Base-by-base conservation (phyloP, 1,284 basidiomycete species). In the Puccinia sorghi region DNA sequence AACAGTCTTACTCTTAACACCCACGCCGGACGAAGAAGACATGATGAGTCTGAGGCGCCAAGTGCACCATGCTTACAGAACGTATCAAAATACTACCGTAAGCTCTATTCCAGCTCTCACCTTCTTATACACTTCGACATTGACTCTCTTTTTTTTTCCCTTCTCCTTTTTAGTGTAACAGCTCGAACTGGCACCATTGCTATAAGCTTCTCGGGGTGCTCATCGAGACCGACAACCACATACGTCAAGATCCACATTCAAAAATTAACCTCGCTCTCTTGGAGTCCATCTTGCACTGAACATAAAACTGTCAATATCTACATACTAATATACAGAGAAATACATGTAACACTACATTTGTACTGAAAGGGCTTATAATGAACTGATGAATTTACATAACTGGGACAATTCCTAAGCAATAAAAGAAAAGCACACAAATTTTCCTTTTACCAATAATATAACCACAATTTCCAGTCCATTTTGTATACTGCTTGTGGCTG, bases 251-350 rank as follows among this genome's bases (percentile, higher is more conserved):
- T 48, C 64, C 64, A 15, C 22, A 48, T 32, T 17, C 25, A 25
- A 67, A 46, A 25, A 67, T 67, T 37, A 67, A 67, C 20, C 25
- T 67, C 17, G 64, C 43, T 17, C n/a, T 67, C 46, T 67, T 67
- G 13, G 64, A 67, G n/a, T 43, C 41, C 8, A 43, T 67, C 12
- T 48, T 67, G 37, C 63, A 66, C n/a, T 66, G 41, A 66, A 39
- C 4, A 66, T 27, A 32, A 32, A 32, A 32, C n/a, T 22, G n/a
- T 20, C 17, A 52, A 52, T 52, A 15, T 11, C 7, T 52, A 52
- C 43, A 46, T 7, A 12, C 11, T 15, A 46, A 15, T 46, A 46
- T 3, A 56, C 9, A 32, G 32, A 32, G 32, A 32, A 32, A 32
- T 32, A 32, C 32, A 32, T 32, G 32, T 32, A 32, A 32, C 32